Evolutionary conservation across 768 basidiomycete genomes (phyloP), one percentile per base, ranked within the genome.

Genomic region (Suillus variegatus): DNA sequence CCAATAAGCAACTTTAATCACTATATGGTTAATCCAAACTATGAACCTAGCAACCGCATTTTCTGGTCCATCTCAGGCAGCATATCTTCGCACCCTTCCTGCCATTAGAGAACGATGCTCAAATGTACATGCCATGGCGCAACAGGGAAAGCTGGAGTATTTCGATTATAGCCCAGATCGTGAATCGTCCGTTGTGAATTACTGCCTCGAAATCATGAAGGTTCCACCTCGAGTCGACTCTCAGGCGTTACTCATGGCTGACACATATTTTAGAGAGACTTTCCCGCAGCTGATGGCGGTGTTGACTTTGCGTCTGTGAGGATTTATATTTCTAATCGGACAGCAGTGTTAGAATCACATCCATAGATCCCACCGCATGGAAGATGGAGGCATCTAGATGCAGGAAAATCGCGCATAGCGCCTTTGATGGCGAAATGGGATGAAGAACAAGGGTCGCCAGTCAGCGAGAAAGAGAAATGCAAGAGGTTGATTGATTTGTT

Each of bases 101-200:
- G 86, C 95, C n/a, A 94, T 98, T 70, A 86, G 97, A 55, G 90
- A 95, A 70, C 85, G 94, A 51, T 99, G 95, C 76, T 74, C 78
- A 13, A 84, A 84, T 49, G 94, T 99, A 41, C 88, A 91, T 75
- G 84, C 87, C 36, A 88, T 97, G 22, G 95, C 93, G 14, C 80
- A 86, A 74, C 73, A 84, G 67, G 90, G 88, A 60, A 86, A 90
- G 71, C 84, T 97, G 13, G 80, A 95, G 69, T 95, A 93, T 77
- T 97, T 97, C 73, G 86, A 89, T 28, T 94, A 95, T 75, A 84
- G 94, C 74, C 88, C 92, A 35, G 88, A 89, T 70, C 89, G 87
- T 66, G 89, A 96, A 75, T 75, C 68, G 13, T 82, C 82, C 38
- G 93, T 91, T 7, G 87, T 89, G 13, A 83, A 81, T 20, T 95